Evolutionary conservation across 164 flowering plant genomes (phyloP).

Genomic region (Umbilicus rupestris): DNA sequence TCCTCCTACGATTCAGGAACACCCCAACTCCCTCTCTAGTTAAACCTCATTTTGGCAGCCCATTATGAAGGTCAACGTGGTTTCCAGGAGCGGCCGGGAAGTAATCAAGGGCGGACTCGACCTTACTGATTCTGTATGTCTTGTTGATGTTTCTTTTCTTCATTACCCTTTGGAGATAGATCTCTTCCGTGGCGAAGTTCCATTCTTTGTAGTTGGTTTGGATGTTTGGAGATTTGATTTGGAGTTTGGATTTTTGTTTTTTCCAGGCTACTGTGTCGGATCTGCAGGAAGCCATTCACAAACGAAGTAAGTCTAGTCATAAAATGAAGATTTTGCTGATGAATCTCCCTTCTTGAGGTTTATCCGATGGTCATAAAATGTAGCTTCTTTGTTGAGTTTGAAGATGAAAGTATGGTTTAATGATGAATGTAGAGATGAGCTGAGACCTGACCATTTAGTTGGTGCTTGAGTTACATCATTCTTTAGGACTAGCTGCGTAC

Average conservation of each 20-base stretch:
- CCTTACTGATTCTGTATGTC: constrained; percentile 55
- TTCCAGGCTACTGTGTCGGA: constrained; percentile 83
- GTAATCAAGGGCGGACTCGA: constrained; percentile 74
- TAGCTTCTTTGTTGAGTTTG: no score
- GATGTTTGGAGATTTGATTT: no score
- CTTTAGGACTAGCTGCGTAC: no score
- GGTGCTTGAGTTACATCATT: not conserved
- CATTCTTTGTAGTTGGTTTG: not conserved
- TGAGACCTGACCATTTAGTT: not conserved
- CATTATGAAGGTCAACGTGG: constrained; percentile 80
- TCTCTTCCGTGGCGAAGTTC: not conserved
- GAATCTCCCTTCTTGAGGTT: not conserved
- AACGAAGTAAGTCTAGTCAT: constrained; percentile 72
- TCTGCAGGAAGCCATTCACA: constrained; percentile 80
- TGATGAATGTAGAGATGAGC: not conserved
- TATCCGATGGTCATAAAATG: not conserved
- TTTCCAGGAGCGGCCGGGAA: constrained; percentile 77
- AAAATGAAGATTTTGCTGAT: no score
- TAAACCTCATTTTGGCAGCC: no score
- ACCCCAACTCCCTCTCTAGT: no score
- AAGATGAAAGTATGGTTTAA: no score
- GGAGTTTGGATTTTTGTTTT: not conserved
- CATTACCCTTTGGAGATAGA: no score
- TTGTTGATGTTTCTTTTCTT: no score
- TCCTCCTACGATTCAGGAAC: no score